A percentile compares a stretch with the other conserved stretches of the same genome.
Evolutionary conservation across 129 eudicot species (phyloP).

Genomic region (Silybum marianum): DNA sequence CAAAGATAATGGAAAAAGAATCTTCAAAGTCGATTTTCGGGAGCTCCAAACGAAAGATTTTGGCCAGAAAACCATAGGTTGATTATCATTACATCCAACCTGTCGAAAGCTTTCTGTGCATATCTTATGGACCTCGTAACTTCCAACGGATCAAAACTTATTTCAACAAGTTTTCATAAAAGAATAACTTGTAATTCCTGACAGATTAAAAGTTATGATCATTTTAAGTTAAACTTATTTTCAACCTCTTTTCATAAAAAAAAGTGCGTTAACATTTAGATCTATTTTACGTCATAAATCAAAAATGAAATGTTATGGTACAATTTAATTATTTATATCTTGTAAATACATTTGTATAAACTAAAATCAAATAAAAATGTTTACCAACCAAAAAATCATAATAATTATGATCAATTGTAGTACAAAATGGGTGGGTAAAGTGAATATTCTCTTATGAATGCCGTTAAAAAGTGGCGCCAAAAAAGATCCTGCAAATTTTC

Average conservation of each 20-base stretch:
- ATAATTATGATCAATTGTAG: background rate
- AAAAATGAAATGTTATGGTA: background rate
- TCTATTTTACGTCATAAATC: too few relatives aligned
- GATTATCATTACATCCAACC: background rate
- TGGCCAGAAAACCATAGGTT: background rate
- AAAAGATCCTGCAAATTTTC: background rate
- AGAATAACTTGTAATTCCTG: background rate
- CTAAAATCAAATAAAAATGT: too few relatives aligned
- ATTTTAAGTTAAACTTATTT: background rate
- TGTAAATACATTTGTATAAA: background rate
- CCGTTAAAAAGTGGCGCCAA: slow-evolving; percentile 25
- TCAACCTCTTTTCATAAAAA: background rate
- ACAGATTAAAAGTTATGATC: background rate
- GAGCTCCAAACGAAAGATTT: background rate
- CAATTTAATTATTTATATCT: background rate
- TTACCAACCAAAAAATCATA: too few relatives aligned
- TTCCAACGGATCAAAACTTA: too few relatives aligned
- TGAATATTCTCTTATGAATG: background rate
- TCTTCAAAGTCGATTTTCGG: background rate
- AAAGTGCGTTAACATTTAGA: background rate
- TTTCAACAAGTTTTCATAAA: background rate
- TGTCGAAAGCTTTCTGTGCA: background rate
- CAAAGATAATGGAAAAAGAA: background rate
- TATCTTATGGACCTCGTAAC: background rate
- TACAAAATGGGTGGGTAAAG: background rate